phyloP scores from a whole-genome alignment of 768 basidiomycete genomes.

The Lactarius sp. region DNA sequence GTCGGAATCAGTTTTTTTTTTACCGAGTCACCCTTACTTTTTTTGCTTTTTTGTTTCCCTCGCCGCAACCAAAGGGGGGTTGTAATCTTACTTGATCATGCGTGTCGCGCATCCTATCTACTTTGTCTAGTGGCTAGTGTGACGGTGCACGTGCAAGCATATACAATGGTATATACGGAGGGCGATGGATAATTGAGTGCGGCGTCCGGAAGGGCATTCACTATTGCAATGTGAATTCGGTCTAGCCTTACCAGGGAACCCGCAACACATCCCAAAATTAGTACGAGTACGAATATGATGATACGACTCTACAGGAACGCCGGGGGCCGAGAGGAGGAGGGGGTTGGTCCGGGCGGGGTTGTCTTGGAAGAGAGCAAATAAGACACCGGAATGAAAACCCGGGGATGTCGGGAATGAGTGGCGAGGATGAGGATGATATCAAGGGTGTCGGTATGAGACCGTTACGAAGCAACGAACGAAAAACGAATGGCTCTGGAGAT shows the following conservation, averaged over 20 bases:
- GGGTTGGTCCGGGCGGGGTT: background rate
- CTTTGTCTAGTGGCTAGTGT: background rate
- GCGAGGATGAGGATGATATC: conserved; percentile 4
- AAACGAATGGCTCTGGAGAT: background rate
- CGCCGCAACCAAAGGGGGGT: background rate
- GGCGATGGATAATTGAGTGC: background rate
- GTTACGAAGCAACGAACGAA: conserved; percentile 10
- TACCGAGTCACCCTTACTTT: background rate
- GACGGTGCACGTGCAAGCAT: conserved; percentile 1
- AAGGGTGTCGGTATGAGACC: conserved; percentile 1
- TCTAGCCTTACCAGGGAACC: background rate
- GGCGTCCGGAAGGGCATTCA: background rate
- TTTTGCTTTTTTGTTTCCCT: background rate
- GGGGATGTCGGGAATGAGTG: conserved; percentile 9
- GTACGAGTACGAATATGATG: background rate
- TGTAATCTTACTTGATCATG: conserved; percentile 10
- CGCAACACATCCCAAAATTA: background rate
- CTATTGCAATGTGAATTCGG: background rate
- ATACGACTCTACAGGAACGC: background rate
- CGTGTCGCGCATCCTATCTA: conserved; percentile 11
- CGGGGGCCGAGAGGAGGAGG: background rate
- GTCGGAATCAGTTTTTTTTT: background rate
- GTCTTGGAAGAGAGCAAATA: background rate
- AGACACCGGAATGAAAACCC: background rate
- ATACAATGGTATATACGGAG: background rate